Percentiles rank a stretch among this genome's conserved stretches.
phyloP scores from a whole-genome alignment of 2,329 filamentous ascomycete genomes.

The Trichoderma koningiopsis region DNA sequence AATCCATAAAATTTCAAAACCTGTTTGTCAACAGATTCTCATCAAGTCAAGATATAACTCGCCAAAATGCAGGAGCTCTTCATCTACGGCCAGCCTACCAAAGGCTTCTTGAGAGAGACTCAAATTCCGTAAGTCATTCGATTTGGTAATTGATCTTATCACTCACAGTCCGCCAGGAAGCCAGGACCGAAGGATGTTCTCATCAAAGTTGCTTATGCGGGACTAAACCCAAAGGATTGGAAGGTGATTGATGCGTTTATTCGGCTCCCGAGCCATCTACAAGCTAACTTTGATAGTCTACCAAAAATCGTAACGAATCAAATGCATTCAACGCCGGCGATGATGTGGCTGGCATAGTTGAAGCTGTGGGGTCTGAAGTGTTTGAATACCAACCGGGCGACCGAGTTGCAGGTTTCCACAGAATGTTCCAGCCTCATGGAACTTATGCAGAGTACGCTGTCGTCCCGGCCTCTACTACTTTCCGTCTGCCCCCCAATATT shows the following conservation, averaged over 20 bases:
- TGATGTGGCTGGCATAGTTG: slow-evolving; percentile 33
- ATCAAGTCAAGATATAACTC: rapidly evolving
- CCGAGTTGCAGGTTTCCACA: slow-evolving; percentile 50
- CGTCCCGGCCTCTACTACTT: slow-evolving; percentile 56
- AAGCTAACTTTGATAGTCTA: background rate
- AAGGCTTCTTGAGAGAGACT: slow-evolving; percentile 1
- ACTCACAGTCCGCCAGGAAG: background rate
- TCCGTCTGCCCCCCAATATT: slow-evolving; percentile 51
- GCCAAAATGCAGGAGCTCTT: background rate
- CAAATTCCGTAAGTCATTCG: background rate
- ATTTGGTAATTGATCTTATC: background rate
- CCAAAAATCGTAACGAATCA: slow-evolving; percentile 1
- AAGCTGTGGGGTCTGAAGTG: slow-evolving; percentile 30
- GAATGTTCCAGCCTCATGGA: slow-evolving; percentile 54
- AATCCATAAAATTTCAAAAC: too few species aligned
- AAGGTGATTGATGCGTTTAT: slow-evolving; percentile 21
- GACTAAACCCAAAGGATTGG: slow-evolving; percentile 35
- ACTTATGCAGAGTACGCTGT: slow-evolving; percentile 63
- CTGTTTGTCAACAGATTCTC: background rate
- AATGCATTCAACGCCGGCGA: slow-evolving; percentile 31
- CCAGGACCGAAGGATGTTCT: slow-evolving; percentile 29
- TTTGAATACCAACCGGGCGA: slow-evolving; percentile 40
- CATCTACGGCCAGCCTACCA: background rate
- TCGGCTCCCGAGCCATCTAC: background rate
- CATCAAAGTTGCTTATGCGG: slow-evolving; percentile 30